A percentile compares a stretch with the other conserved stretches of the same genome.
phyloP scores from a whole-genome alignment of 2,329 filamentous ascomycete species.

The Hypoxylon sp. region DNA sequence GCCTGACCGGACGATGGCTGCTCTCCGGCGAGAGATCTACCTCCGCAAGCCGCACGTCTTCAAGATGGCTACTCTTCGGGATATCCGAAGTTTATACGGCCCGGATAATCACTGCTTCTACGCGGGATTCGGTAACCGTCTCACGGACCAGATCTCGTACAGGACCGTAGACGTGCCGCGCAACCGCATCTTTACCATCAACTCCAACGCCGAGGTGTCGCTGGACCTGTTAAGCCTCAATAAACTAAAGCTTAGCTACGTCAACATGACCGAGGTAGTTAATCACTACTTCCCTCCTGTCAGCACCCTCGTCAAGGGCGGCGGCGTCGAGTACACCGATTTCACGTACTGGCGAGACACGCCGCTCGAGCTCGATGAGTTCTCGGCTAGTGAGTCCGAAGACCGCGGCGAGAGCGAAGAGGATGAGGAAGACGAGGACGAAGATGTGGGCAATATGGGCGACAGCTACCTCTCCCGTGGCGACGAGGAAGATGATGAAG shows the following conservation, averaged over 20 bases:
- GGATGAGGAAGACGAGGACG: slow-evolving; percentile 59
- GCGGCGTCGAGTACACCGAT: slow-evolving; percentile 94
- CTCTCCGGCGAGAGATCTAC: slow-evolving; percentile 90
- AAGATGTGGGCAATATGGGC: slow-evolving; percentile 58
- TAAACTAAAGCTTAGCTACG: slow-evolving; percentile 96
- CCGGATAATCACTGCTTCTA: slow-evolving; percentile 87
- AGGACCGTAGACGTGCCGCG: slow-evolving; percentile 95
- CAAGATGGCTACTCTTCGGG: slow-evolving; percentile 97
- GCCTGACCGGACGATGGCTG: slow-evolving; percentile 94
- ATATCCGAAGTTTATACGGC: slow-evolving; percentile 90
- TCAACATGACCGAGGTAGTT: slow-evolving; percentile 95
- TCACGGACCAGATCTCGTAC: slow-evolving; percentile 96
- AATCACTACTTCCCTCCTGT: slow-evolving; percentile 98
- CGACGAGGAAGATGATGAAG: slow-evolving; percentile 46
- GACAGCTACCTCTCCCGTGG: slow-evolving; percentile 59
- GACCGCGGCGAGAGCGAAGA: slow-evolving; percentile 51
- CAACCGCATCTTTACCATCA: slow-evolving; percentile 97
- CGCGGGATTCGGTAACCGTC: slow-evolving; percentile 94
- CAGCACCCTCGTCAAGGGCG: slow-evolving; percentile 84
- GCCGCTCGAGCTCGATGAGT: slow-evolving; percentile 87
- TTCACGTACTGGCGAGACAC: slow-evolving; percentile 96
- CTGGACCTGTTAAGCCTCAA: slow-evolving; percentile 90
- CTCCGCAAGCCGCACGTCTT: slow-evolving; percentile 97
- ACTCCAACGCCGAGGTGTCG: slow-evolving; percentile 95
- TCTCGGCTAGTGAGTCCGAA: slow-evolving; percentile 78